Conservation (phyloP, 176 grass and related monocot species). For the Thalia dealbata region DNA sequence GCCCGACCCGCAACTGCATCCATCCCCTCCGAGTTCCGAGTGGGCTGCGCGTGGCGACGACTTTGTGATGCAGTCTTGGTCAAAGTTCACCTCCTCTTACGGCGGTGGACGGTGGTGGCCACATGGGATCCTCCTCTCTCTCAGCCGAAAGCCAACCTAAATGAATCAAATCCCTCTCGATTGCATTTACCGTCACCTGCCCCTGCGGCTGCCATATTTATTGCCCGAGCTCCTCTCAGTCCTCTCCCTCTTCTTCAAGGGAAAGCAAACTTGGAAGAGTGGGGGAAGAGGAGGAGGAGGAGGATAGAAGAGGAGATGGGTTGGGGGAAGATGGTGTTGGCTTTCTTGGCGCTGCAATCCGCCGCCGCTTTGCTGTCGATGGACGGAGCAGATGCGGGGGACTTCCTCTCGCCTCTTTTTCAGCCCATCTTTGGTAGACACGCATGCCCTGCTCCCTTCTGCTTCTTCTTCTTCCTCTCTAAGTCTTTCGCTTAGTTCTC, state of each 20-base stretch:
- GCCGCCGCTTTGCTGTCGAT: constrained; percentile 10
- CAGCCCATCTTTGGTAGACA: constrained; percentile 21
- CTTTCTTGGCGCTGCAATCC: constrained; percentile 12
- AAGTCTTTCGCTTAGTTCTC: neutral
- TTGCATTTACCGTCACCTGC: neutral
- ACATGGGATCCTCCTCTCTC: too few species aligned
- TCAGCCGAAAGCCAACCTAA: too few species aligned
- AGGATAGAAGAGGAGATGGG: constrained; percentile 3
- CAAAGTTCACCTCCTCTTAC: neutral
- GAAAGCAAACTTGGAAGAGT: neutral
- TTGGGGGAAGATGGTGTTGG: neutral
- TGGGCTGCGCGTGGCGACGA: too few species aligned
- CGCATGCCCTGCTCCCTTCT: too few species aligned
- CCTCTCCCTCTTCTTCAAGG: too few species aligned
- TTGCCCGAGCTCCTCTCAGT: too few species aligned
- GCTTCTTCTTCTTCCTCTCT: neutral
- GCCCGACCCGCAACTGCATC: too few species aligned
- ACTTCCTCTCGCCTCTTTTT: constrained; percentile 66
- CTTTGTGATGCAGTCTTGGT: neutral
- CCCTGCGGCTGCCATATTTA: neutral
- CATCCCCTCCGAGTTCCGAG: too few species aligned
- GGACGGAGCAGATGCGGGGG: constrained; percentile 21
- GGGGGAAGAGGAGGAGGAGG: neutral
- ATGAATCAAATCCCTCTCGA: neutral
- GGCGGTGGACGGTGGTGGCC: too few species aligned